Base-by-base conservation (phyloP, 2,329 filamentous ascomycete species). In the Hymenoscyphus albidus region DNA sequence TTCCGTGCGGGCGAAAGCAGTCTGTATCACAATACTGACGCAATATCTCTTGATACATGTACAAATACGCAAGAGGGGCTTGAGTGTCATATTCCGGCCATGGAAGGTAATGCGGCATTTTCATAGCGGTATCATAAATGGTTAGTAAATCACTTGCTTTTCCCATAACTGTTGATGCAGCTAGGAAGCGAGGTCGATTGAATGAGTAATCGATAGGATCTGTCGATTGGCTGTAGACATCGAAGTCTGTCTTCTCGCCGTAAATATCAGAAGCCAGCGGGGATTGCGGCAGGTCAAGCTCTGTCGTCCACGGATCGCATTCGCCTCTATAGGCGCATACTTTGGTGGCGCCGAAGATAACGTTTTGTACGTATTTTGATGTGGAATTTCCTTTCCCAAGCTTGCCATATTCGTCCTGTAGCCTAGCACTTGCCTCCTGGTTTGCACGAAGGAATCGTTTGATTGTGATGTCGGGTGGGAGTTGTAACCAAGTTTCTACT, bases 321-420 rank as follows among this genome's bases (percentile, higher is more conserved):
- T 35, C 5, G 5, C 5, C 35, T 35, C 5, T 4, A 35, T 35
- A 35, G 5, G 78, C 78, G 68, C 85, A 87, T 27, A 77, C 71
- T 72, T 87, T 86, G 62, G 81, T 78, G 9, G 83, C 82, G 2
- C 79, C 81, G 66, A 87, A 87, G 0, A 88, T 69, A 10, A 87
- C 81, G 7, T 80, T 80, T 68, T 86, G 82, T 0, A 76, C 79
- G 66, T 83, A 81, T 63, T 77, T 79, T 65, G 77, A 78, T 6
- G 18, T 16, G 1, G 22, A 60, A 3, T 22, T 16, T 2, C 22
- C 39, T 12, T 18, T 14, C 35, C 48, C 38, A 4, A 40, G 9
- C 40, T n/a, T 40, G 6, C 71, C 71, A 58, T 73, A 71, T 57
- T 65, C 67, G 39, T 68, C 18, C 10, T 67, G 63, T 0, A 86